A percentile compares a stretch with the other conserved stretches of the same genome.
These are phyloP conservation scores for Pyrenophora teres DNA, from an alignment of 2,329 filamentous ascomycete genomes.

Conservation along the genomic window DNA sequence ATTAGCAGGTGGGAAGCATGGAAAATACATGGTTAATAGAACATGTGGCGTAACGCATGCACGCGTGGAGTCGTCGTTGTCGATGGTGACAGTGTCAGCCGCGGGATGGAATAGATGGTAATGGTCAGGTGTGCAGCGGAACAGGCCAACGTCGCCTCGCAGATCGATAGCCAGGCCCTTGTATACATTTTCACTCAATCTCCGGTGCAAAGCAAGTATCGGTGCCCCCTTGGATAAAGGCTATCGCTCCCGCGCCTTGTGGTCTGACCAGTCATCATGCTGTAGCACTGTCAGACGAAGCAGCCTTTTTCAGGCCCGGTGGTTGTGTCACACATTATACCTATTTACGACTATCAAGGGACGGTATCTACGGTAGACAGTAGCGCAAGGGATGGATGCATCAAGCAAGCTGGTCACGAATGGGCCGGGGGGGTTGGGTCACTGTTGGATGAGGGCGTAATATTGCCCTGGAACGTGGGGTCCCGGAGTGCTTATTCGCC, in stretches of 20 bases:
- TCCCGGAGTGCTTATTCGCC: slow-evolving; percentile 11
- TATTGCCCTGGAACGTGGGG: slow-evolving; percentile 15
- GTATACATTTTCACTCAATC: slow-evolving; percentile 14
- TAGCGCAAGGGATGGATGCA: slow-evolving; percentile 17
- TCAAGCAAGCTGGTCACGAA: slow-evolving; percentile 32
- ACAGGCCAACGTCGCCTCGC: slow-evolving; percentile 13
- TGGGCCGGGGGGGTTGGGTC: slow-evolving; percentile 31
- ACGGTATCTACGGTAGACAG: slow-evolving; percentile 19
- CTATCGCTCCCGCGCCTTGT: background rate
- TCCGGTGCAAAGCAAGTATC: slow-evolving; percentile 13
- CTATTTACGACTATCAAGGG: slow-evolving; percentile 31
- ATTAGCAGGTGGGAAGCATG: slow-evolving; percentile 2
- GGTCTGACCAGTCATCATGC: slow-evolving; percentile 14
- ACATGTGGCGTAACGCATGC: slow-evolving; percentile 17
- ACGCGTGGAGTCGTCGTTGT: slow-evolving; percentile 3
- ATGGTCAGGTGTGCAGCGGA: slow-evolving; percentile 27
- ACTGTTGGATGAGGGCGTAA: slow-evolving; percentile 18
- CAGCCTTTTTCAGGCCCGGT: slow-evolving; percentile 13
- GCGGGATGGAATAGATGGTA: slow-evolving; percentile 14
- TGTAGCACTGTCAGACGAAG: slow-evolving; percentile 25
- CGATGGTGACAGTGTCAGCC: slow-evolving; percentile 11
- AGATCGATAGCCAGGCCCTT: slow-evolving; percentile 19
- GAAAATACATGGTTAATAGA: slow-evolving; percentile 9
- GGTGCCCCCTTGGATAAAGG: slow-evolving; percentile 10
- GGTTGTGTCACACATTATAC: slow-evolving; percentile 31